phyloP scores from a whole-genome alignment of 2,329 filamentous ascomycete genomes.

The Decorospora gaudefroyi region DNA sequence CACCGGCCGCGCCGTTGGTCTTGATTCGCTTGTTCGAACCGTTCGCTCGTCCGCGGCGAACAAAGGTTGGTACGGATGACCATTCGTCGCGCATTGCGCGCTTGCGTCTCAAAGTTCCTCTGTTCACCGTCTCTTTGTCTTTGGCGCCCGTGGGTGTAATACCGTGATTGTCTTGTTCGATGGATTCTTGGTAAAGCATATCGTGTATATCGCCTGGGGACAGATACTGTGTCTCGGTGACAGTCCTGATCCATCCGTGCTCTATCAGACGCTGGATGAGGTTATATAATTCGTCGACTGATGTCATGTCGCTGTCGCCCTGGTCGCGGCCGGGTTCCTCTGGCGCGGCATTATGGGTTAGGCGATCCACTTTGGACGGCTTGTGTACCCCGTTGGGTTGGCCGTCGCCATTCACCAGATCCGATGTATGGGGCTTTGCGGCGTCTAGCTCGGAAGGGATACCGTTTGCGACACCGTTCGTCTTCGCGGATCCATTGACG shows the following conservation, averaged over 20 bases:
- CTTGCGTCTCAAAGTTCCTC: slow-evolving; percentile 61
- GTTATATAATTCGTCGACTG: slow-evolving; percentile 49
- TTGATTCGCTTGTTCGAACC: slow-evolving; percentile 42
- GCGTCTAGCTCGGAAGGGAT: slow-evolving; percentile 13
- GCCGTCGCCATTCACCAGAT: slow-evolving; percentile 15
- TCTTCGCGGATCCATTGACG: slow-evolving; percentile 24
- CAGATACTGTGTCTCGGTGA: slow-evolving; percentile 56
- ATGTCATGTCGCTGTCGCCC: slow-evolving; percentile 42
- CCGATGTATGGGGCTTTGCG: slow-evolving; percentile 5
- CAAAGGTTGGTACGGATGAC: slow-evolving; percentile 35
- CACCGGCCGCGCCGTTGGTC: slow-evolving; percentile 30
- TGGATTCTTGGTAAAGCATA: slow-evolving; percentile 67
- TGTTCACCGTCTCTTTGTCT: slow-evolving; percentile 65
- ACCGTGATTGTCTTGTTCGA: slow-evolving; percentile 56
- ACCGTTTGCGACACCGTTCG: slow-evolving; percentile 24
- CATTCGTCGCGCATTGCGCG: slow-evolving; percentile 55
- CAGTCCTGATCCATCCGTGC: slow-evolving; percentile 69
- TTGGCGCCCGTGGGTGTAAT: slow-evolving; percentile 65
- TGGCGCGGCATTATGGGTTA: slow-evolving; percentile 9
- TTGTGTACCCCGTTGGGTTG: slow-evolving; percentile 21
- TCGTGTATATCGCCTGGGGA: slow-evolving; percentile 60
- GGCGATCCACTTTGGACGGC: slow-evolving; percentile 14
- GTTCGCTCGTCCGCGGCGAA: slow-evolving; percentile 23
- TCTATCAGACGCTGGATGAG: slow-evolving; percentile 60
- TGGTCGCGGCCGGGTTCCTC: slow-evolving; percentile 17